Evolutionary conservation across 495 filamentous ascomycete species (phyloP), one percentile per base, ranked within the genome.

Genomic region (Trichoderma parareesei): DNA sequence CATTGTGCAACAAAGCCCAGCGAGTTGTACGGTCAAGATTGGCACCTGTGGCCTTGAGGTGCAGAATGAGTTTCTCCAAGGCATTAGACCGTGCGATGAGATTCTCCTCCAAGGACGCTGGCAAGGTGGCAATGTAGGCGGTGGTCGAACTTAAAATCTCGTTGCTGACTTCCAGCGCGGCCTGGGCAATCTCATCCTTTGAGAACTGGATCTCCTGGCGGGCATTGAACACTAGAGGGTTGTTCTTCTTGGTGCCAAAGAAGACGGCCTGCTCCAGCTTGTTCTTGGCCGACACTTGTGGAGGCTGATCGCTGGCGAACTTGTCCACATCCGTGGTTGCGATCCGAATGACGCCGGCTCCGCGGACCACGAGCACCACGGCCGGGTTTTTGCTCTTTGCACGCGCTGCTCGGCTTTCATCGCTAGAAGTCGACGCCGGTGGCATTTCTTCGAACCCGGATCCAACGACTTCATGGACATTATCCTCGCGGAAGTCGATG

Each of bases 261-360:
- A 96, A 97, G 4, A 97, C 87, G 14, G 93, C 93, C 73, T 98
- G 93, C 69, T 97, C 92, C 53, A 99, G 81, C 74, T 93, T 97
- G 71, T 85, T 89, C 71, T 89, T 92, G 8, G 90, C 89, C 2
- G 90, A 91, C 20, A 93, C 80, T 65, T 77, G 71, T 5, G 82
- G 83, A 1, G 80, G 75, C 48, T 71, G 71, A 13, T 78, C 77
- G 63, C 75, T 79, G 14, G 77, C 74, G 48, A 85, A 82, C 59
- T 78, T 76, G 62, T 81, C 78, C 11, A 79, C 74, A 57, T 87
- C 81, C 38, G 76, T 75, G 18, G 83, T 74, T n/a, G 83, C 83
- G 44, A 97, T 75, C 64, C 92, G 84, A 48, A 97, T 73, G n/a
- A 92, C 77, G 27, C 95, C 94, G 67, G 87, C 91, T 33, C 88